Conservation (phyloP, 2,329 filamentous ascomycete species). For the Pestalotiopsis sp. region DNA sequence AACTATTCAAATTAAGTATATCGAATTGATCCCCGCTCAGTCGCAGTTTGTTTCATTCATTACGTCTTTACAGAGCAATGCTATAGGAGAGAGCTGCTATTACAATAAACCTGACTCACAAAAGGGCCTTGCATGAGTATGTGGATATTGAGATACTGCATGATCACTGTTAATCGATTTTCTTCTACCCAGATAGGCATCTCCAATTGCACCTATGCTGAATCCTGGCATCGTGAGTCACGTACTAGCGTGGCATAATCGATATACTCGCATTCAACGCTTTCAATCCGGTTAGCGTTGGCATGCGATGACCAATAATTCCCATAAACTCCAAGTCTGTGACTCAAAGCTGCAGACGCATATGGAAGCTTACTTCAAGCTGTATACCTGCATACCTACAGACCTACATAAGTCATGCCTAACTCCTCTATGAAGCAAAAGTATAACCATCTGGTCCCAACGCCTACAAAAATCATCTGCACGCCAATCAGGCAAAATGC, state of each 20-base stretch:
- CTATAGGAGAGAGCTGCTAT: no score
- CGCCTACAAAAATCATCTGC: neutral
- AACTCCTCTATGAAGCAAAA: neutral
- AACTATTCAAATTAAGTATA: no score
- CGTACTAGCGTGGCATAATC: neutral
- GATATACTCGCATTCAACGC: neutral
- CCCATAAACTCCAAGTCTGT: neutral
- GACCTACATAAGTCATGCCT: neutral
- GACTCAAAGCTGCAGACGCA: neutral
- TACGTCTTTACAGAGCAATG: no score
- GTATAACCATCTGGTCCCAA: neutral
- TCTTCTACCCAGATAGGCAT: no score
- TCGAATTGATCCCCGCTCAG: no score
- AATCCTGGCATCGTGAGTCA: neutral
- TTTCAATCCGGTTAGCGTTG: neutral
- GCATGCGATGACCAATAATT: no score
- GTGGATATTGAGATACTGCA: no score
- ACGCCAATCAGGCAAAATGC: neutral
- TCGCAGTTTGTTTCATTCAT: no score
- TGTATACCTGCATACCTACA: neutral
- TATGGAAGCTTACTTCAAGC: neutral
- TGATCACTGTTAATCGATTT: no score
- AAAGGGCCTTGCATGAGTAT: no score
- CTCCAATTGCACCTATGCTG: neutral
- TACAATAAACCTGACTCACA: no score